Percentiles rank a stretch among this genome's conserved stretches.
phyloP scores from a whole-genome alignment of 2,329 filamentous ascomycete genomes.

The Pseudogymnoascus sp. region DNA sequence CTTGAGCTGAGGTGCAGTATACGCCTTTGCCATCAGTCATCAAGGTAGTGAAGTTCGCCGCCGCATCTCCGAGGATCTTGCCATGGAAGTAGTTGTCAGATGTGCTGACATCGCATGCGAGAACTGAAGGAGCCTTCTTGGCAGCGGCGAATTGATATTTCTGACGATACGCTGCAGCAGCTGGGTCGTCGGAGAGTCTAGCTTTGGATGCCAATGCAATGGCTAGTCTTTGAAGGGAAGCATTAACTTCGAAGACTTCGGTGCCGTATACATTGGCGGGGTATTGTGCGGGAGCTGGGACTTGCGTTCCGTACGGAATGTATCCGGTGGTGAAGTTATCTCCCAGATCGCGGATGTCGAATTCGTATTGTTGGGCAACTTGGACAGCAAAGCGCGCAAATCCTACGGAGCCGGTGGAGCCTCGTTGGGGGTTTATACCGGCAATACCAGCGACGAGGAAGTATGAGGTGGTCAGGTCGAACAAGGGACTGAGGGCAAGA shows the following conservation, averaged over 20 bases:
- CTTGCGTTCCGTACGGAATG: slow-evolving; percentile 49
- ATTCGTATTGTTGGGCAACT: slow-evolving; percentile 68
- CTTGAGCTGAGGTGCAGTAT: slow-evolving; percentile 67
- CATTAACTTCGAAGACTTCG: slow-evolving; percentile 62
- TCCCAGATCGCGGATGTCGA: slow-evolving; percentile 63
- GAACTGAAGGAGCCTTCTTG: slow-evolving; percentile 44
- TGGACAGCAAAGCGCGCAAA: slow-evolving; percentile 65
- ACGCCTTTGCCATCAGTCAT: slow-evolving; percentile 61
- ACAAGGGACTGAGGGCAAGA: slow-evolving; percentile 51
- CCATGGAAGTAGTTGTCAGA: slow-evolving; percentile 68
- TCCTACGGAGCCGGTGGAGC: slow-evolving; percentile 59
- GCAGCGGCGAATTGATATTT: slow-evolving; percentile 44
- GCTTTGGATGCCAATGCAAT: slow-evolving; percentile 44
- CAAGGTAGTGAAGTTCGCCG: slow-evolving; percentile 55
- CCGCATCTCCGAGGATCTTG: slow-evolving; percentile 50
- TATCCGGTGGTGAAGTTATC: slow-evolving; percentile 61
- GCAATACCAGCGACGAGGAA: slow-evolving; percentile 67
- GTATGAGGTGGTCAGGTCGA: slow-evolving; percentile 62
- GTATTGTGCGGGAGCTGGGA: slow-evolving; percentile 46
- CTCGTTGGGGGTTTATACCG: slow-evolving; percentile 63
- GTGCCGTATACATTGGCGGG: slow-evolving; percentile 57
- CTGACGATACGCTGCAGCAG: slow-evolving; percentile 46
- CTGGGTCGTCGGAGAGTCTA: slow-evolving; percentile 43
- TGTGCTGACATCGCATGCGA: slow-evolving; percentile 61
- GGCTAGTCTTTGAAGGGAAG: slow-evolving; percentile 47